Base-by-base conservation (phyloP, 2,329 filamentous ascomycete genomes). In the Nigrospora osmanthi region DNA sequence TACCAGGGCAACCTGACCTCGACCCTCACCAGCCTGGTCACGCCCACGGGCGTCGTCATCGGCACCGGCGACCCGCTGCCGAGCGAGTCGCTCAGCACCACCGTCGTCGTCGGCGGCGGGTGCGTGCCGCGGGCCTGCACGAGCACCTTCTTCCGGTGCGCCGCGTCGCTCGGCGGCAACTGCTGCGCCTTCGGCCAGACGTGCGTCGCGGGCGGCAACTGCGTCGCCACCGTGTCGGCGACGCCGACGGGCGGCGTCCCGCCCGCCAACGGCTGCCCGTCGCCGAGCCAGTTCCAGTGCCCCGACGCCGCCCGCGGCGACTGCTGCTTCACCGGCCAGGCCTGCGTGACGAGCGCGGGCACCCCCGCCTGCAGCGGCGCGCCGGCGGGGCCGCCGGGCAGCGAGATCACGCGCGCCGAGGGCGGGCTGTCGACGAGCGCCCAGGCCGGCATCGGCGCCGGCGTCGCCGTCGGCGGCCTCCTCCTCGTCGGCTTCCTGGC, bases 401-500 rank as follows among this genome's bases (percentile, higher is more conserved):
- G 63, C n/a, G 60, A 56, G 12, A 50, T 60, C 4, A 54, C 64
- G 12, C 49, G 60, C 2, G 55, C 58, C 23, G 43, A 37, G 23
- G 47, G 45, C 3, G 57, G 58, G 3, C 56, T 79, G 6, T 72
- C 72, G 2, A 57, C 66, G 1, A 75, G 72, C 1, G 76, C 75
- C 3, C 78, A 73, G 53, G 76, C 73, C 0, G 78, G 78, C 3
- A 73, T 83, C n/a, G 76, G 71, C 6, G 65, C 74, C 1, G 78
- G 75, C 15, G 68, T 74, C 4, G 67, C 72, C 2, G 56, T 75
- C 0, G 72, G 63, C 28, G 66, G 62, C 1, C 62, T 66, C 4
- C 38, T 68, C 6, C 35, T 76, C 13, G 60, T 76, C 34, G 73
- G 66, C 4, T 54, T 54, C 3, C 48, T 69, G 14, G 64, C 68